Evolutionary conservation across 2,329 filamentous ascomycete genomes (phyloP).

Genomic region (Penicillium sp.): DNA sequence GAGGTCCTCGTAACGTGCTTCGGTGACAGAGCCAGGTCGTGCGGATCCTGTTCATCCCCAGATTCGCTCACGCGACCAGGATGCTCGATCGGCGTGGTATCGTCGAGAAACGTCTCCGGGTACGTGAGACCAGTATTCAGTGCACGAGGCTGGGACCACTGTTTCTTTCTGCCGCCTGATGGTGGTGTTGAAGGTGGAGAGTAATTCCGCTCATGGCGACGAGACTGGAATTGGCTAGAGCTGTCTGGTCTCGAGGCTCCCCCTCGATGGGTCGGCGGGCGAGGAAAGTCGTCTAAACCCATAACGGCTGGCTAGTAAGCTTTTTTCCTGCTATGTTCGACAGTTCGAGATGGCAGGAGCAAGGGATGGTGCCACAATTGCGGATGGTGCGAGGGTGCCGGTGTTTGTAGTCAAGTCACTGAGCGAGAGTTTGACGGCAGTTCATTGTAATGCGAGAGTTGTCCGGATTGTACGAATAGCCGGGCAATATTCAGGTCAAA

Average conservation of each 20-base stretch:
- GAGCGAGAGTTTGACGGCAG: background rate
- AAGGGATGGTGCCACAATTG: background rate
- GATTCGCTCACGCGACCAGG: slow-evolving; percentile 32
- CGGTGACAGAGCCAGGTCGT: slow-evolving; percentile 79
- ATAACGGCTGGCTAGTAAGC: background rate
- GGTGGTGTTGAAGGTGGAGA: slow-evolving; percentile 41
- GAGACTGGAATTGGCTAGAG: slow-evolving; percentile 13
- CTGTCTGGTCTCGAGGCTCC: slow-evolving; percentile 1
- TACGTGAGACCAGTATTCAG: slow-evolving; percentile 31
- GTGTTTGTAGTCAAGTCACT: background rate
- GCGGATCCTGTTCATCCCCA: slow-evolving; percentile 45
- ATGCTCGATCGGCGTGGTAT: slow-evolving; percentile 29
- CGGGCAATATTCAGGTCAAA: background rate
- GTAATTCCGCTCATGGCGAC: slow-evolving; percentile 22
- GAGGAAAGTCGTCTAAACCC: slow-evolving; percentile 11
- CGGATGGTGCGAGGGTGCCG: background rate
- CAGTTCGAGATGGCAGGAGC: background rate
- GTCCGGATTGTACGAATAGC: background rate
- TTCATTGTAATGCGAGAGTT: slow-evolving; percentile 3
- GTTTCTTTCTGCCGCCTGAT: slow-evolving; percentile 29
- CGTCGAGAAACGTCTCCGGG: slow-evolving; percentile 40
- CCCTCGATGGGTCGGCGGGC: slow-evolving; percentile 10
- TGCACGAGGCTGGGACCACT: slow-evolving; percentile 16
- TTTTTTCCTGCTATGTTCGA: background rate
- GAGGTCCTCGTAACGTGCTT: slow-evolving; percentile 79